phyloP scores from a whole-genome alignment of 495 filamentous ascomycete genomes.

The Penicillium tannophilum region DNA sequence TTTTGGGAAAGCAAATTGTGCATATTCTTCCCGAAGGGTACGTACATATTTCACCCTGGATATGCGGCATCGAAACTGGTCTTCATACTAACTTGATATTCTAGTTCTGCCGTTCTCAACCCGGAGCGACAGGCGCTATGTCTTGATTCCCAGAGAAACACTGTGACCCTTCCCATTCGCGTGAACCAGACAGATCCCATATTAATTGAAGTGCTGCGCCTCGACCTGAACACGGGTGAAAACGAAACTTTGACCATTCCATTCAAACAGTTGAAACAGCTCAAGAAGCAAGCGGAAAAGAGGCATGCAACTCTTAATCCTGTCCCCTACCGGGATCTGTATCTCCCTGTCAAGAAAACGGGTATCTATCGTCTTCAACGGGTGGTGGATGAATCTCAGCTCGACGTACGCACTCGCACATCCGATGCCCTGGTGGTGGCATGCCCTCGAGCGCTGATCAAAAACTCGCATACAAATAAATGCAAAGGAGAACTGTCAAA shows the following conservation, averaged over 20 bases:
- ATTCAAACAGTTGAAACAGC: conserved; percentile 66
- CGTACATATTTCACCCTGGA: conserved; percentile 26
- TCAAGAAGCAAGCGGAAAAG: conserved; percentile 64
- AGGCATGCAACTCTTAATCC: conserved; percentile 48
- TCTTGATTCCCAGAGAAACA: conserved; percentile 61
- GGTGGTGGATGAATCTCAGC: conserved; percentile 88
- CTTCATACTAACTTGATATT: background rate
- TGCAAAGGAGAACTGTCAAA: conserved; percentile 88
- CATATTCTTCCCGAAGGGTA: conserved; percentile 96
- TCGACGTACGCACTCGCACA: conserved; percentile 77
- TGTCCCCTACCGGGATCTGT: conserved; percentile 57
- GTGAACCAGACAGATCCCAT: conserved; percentile 92
- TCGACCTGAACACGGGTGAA: conserved; percentile 75
- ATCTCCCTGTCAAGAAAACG: conserved; percentile 72
- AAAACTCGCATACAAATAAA: conserved; percentile 60
- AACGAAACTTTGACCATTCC: conserved; percentile 78
- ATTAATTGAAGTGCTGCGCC: conserved; percentile 78
- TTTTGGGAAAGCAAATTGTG: conserved; percentile 92
- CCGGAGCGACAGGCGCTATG: conserved; percentile 77
- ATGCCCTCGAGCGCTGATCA: conserved; percentile 78
- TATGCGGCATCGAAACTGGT: background rate
- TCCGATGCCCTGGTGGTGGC: conserved; percentile 78
- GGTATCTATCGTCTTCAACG: conserved; percentile 82
- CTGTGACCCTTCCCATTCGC: conserved; percentile 74
- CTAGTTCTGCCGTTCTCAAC: conserved; percentile 82